Evolutionary conservation across 306 rosid species (phyloP).

Genomic region (Carpinus viminea): DNA sequence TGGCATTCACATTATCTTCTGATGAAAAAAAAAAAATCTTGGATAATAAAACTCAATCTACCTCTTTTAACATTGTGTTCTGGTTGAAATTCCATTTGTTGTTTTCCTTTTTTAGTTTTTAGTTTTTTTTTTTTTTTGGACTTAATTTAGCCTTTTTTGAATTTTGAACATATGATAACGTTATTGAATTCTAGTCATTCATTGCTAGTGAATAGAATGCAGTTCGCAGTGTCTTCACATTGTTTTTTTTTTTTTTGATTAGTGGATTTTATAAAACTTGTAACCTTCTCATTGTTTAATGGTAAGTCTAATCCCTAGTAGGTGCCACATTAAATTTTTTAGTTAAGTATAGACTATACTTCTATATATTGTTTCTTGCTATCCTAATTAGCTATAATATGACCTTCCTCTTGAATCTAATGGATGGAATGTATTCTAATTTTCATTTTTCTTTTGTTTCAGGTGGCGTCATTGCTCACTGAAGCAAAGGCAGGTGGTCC

Average conservation of each 20-base stretch:
- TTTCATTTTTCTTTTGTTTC: slow-evolving; percentile 22
- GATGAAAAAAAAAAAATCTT: no score
- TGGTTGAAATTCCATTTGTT: no score
- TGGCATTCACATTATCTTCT: no score
- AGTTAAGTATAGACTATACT: neutral
- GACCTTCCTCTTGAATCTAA: slow-evolving; percentile 6
- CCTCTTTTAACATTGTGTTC: no score
- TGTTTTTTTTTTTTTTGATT: neutral
- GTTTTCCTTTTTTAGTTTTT: no score
- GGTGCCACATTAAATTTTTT: no score
- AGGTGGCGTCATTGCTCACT: slow-evolving; percentile 78
- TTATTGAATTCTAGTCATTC: neutral
- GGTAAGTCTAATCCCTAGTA: neutral
- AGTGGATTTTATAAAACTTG: neutral
- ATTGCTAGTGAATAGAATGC: neutral
- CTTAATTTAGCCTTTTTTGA: no score
- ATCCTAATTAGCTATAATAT: neutral
- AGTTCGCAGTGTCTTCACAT: neutral
- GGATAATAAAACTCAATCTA: no score
- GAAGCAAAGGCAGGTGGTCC: slow-evolving; percentile 94
- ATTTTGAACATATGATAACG: no score
- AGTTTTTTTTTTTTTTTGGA: no score
- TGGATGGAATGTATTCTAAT: neutral
- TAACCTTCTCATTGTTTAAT: neutral
- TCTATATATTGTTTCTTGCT: neutral